Evolutionary conservation across 495 filamentous ascomycete species (phyloP).

Genomic region (Neurospora hispaniola): DNA sequence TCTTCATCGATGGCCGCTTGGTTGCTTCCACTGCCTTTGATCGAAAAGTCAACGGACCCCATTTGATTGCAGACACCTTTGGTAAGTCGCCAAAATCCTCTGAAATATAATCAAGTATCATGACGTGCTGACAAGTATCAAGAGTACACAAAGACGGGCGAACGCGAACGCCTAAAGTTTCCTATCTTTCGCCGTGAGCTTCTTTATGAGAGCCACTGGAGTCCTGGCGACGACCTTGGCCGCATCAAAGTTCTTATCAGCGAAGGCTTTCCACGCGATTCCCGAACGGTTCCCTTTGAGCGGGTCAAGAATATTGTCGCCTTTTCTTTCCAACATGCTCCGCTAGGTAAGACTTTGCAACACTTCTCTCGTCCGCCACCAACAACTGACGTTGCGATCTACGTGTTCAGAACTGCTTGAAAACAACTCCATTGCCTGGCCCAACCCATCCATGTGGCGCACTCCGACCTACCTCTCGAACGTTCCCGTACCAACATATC

Average conservation of each 20-base stretch:
- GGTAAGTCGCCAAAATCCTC: conserved; percentile 20
- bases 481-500: conserved; percentile 30
- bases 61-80: conserved; percentile 39
- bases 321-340: conserved; percentile 83
- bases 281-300: conserved; percentile 47
- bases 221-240: conserved; percentile 58
- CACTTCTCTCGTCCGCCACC: not conserved
- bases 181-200: conserved; percentile 65
- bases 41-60: conserved; percentile 49
- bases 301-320: conserved; percentile 61
- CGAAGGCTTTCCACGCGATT: conserved; percentile 54
- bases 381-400: not conserved
- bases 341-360: conserved; percentile 45
- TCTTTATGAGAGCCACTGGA: conserved; percentile 60
- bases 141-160: conserved; percentile 55
- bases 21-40: conserved; percentile 50
- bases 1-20: conserved; percentile 60
- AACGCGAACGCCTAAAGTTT: conserved; percentile 56
- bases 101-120: not conserved
- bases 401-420: conserved; percentile 54
- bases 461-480: conserved; percentile 29
- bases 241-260: conserved; percentile 69
- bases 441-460: conserved; percentile 64
- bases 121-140: not conserved
- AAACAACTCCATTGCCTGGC: conserved; percentile 69